phyloP scores from a whole-genome alignment of 2,329 filamentous ascomycete species.

The Trichoderma hamatum region DNA sequence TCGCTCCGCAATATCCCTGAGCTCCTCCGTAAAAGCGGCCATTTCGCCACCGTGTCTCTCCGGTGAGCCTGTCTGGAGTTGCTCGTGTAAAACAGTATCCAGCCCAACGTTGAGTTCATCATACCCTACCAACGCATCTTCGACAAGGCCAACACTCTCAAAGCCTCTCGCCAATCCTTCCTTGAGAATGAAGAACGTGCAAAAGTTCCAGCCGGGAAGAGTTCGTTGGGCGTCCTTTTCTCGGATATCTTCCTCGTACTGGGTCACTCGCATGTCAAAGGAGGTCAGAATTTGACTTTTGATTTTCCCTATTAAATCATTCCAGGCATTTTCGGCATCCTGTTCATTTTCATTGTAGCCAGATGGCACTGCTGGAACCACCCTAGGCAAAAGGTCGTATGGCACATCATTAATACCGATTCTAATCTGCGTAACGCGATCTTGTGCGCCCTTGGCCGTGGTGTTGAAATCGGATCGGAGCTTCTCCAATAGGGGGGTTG shows the following conservation, averaged over 20 bases:
- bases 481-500: slow-evolving; percentile 85
- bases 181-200: slow-evolving; percentile 97
- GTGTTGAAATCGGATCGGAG: slow-evolving; percentile 88
- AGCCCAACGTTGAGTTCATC: slow-evolving; percentile 90
- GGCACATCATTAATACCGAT: slow-evolving; percentile 72
- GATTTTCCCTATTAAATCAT: slow-evolving; percentile 81
- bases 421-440: slow-evolving; percentile 83
- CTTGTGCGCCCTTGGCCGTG: slow-evolving; percentile 66
- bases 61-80: slow-evolving; percentile 60
- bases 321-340: slow-evolving; percentile 81
- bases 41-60: slow-evolving; percentile 74
- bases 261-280: slow-evolving; percentile 86
- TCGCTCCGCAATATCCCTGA: slow-evolving; percentile 62
- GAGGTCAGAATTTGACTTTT: slow-evolving; percentile 85
- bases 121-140: slow-evolving; percentile 92
- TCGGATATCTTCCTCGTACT: slow-evolving; percentile 96
- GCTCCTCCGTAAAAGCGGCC: slow-evolving; percentile 71
- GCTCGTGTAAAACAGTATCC: slow-evolving; percentile 78
- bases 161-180: slow-evolving; percentile 92
- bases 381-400: slow-evolving; percentile 64
- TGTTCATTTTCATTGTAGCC: slow-evolving; percentile 71
- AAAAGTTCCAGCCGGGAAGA: slow-evolving; percentile 97
- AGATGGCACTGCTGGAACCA: slow-evolving; percentile 64
- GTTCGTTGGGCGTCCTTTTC: slow-evolving; percentile 87
- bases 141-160: slow-evolving; percentile 92